phyloP scores from a whole-genome alignment of 2,329 filamentous ascomycete genomes.

The Cytospora piceicola region DNA sequence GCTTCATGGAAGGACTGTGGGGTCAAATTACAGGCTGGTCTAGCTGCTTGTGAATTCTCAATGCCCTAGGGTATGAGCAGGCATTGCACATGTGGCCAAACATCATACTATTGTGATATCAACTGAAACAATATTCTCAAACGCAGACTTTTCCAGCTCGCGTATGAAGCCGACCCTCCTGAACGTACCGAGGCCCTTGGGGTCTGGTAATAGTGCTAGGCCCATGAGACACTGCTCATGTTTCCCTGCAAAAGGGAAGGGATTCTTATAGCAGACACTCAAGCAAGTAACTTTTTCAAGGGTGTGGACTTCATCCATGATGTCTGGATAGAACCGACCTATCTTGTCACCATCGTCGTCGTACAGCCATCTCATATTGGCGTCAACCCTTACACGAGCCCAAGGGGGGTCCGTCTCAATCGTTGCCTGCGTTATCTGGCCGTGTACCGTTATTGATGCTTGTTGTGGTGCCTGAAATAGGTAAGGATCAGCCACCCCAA shows the following conservation, averaged over 20 bases:
- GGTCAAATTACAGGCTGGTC: too few species aligned
- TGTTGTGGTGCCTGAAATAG: not conserved
- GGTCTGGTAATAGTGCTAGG: not conserved
- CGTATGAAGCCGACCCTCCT: not conserved
- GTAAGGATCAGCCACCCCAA: not conserved
- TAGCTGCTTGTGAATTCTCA: too few species aligned
- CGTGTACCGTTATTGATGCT: not conserved
- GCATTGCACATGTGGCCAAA: not conserved
- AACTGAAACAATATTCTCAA: not conserved
- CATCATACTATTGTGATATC: not conserved
- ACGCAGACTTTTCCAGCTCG: not conserved
- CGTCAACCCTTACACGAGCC: too few species aligned
- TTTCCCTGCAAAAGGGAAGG: too few species aligned
- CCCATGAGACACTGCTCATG: not conserved
- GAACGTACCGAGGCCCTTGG: not conserved
- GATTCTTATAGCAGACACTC: not conserved
- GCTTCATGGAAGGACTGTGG: not conserved
- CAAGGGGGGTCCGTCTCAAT: not conserved
- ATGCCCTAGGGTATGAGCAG: too few species aligned
- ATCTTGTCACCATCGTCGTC: not conserved
- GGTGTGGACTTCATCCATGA: slow-evolving; percentile 1
- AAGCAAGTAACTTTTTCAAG: not conserved
- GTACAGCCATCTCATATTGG: not conserved
- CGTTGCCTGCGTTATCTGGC: not conserved
- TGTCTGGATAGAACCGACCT: slow-evolving; percentile 3